These are phyloP conservation scores for Boletus subcaerulescens DNA, from an alignment of 768 basidiomycete genomes.

Conservation along the genomic window DNA sequence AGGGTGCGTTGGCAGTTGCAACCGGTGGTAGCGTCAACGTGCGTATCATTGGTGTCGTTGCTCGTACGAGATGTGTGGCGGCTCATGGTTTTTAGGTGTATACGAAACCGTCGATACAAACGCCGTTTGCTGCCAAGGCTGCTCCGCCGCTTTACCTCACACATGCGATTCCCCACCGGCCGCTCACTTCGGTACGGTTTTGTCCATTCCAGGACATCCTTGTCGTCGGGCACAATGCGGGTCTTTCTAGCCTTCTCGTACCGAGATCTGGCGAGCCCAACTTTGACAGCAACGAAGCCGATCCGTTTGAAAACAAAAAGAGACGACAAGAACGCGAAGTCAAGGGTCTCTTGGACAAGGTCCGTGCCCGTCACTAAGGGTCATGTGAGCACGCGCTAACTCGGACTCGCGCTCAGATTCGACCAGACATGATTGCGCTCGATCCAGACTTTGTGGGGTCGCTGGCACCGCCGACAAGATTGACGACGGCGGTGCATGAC, in stretches of 20 bases:
- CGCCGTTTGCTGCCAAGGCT: slow-evolving; percentile 43
- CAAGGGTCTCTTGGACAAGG: slow-evolving; percentile 86
- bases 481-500: slow-evolving; percentile 50
- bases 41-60: slow-evolving; percentile 18
- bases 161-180: slow-evolving; percentile 76
- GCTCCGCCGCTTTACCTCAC: slow-evolving; percentile 86
- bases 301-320: slow-evolving; percentile 88
- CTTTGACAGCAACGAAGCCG: slow-evolving; percentile 90
- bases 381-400: background rate
- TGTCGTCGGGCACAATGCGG: slow-evolving; percentile 71
- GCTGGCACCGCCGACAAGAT: slow-evolving; percentile 57
- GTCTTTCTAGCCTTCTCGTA: slow-evolving; percentile 82
- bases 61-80: background rate
- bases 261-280: slow-evolving; percentile 94
- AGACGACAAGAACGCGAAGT: slow-evolving; percentile 88
- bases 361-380: slow-evolving; percentile 20
- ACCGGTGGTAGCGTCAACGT: slow-evolving; percentile 85
- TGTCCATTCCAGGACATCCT: slow-evolving; percentile 87
- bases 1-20: slow-evolving; percentile 78
- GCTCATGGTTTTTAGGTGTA: slow-evolving; percentile 54
- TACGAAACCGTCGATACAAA: slow-evolving; percentile 60
- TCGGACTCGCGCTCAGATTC: slow-evolving; percentile 50
- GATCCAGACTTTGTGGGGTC: slow-evolving; percentile 76
- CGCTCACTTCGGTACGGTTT: slow-evolving; percentile 76
- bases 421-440: slow-evolving; percentile 87